Base-by-base conservation (phyloP, 1,139 yeast species). In the Blastobotrys capitulatus region DNA sequence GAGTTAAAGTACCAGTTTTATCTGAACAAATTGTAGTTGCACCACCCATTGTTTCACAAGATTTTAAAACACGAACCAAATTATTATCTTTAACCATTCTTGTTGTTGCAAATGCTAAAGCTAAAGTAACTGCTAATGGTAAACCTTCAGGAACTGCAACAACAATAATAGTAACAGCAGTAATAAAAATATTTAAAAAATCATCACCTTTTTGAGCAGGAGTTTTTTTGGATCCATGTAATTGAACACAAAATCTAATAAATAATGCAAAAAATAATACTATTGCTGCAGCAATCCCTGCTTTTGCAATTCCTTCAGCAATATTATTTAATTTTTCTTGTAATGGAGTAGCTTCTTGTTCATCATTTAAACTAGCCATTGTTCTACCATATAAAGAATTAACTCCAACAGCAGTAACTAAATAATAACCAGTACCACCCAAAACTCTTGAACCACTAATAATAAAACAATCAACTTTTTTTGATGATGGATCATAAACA, bases 131-230 rank as follows among this genome's bases (percentile, higher is more conserved):
- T 0, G 98, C 98, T 51, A 92, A 74, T 0, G 98, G 98, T 54
- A 92, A 77, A 51, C 98, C 98, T 71, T 94, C 99, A 2, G 99
- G 99, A 16, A 92, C 96, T 0, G 98, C 99, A 47, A 92, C 98
- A 18, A 92, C 98, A 38, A 92, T 82, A 59, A 92, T 80, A 0
- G 98, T 89, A 54, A 92, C 85, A 1, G 97, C 84, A 34, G 95
- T 87, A 61, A 92, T 94, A 57, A 94, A 75, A 52, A 92, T 86
- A 61, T 86, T 84, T 71, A 92, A 75, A 61, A 90, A 89, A 57
- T 77, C 77, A 54, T 86, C 82, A 58, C 96, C 97, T 71, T 89
- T 90, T 61, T 83, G 80, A 7, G 96, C 78, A 2, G 88, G 70
- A 0, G 79, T 67, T 12, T 75, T 52, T 45, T 67, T 62, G 52